Base-by-base conservation (phyloP, 371 early-diverging fungal genomes). In the Saksenaea oblongispora region DNA sequence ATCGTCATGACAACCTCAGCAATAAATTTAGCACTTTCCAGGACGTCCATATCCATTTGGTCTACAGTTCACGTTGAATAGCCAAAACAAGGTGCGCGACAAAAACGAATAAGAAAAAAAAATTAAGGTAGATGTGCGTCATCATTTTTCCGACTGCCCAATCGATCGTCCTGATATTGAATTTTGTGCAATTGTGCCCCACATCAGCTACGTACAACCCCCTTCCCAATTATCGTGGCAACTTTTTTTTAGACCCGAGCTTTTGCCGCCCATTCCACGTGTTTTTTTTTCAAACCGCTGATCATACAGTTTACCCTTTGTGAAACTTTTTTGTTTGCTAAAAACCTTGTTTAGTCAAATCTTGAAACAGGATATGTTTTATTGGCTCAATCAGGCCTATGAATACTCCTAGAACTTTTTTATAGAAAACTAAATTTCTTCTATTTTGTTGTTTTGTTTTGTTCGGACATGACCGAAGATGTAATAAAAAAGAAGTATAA, bases 21-120 rank as follows among this genome's bases (percentile, higher is more conserved):
- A 70, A 88, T 88, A 65, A 80, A 86, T 36, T 80, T 65, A 36
- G 87, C 89, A 56, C 89, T 88, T 51, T 79, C 70, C 58, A 87
- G 71, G 0, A 88, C 88, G 60, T 59, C 65, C 51, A 47, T 47
- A 41, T 13, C 18, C 42, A 17, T 41, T 70, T 70, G 31, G 24
- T 39, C 59, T 28, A 41, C 42, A 14, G 37, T 59, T 44, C 59
- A 39, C 59, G 51, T 59, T 47, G 18, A 22, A 10, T 18, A 41
- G 14, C 42, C 42, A 41, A 41, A 41, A 41, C 24, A 10, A 26
- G 51, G 22, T 47, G 10, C 22, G 51, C 5, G 47, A 10, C 42
- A 59, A 24, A 24, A 17, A 2, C 13, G 17, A 58, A 58, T n/a
- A 0, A 36, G 13, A 0, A 39, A 34, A 37, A 35, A 37, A 58